A percentile compares a stretch with the other conserved stretches of the same genome.
phyloP scores from a whole-genome alignment of 306 rosid genomes.

The Betula pendula region DNA sequence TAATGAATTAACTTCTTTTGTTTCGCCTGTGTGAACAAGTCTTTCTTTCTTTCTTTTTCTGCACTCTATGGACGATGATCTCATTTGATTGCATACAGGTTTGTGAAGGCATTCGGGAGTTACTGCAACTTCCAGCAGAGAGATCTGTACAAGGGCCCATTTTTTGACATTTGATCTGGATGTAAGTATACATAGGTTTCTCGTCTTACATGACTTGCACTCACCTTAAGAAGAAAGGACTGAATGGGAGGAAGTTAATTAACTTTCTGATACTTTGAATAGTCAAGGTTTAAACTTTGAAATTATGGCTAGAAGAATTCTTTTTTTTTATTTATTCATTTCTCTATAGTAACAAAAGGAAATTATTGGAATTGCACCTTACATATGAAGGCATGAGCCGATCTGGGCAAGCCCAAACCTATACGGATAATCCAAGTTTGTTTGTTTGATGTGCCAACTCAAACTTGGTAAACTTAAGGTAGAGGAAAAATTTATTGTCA shows the following conservation, averaged over 20 bases:
- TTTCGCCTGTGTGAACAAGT: background rate
- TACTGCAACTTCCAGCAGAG: constrained; percentile 84
- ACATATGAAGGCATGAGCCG: background rate
- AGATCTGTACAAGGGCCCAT: constrained; percentile 42
- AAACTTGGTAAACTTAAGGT: too few relatives aligned
- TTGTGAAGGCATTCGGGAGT: constrained; percentile 76
- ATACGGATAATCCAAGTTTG: too few relatives aligned
- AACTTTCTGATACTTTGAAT: background rate
- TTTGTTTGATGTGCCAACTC: too few relatives aligned
- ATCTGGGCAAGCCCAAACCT: background rate
- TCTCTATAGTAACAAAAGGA: background rate
- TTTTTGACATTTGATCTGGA: constrained; percentile 37
- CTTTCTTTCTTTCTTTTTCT: background rate
- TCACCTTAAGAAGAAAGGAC: background rate
- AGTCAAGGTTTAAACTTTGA: background rate
- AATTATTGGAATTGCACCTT: background rate
- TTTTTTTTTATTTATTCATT: too few relatives aligned
- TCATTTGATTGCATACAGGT: constrained; percentile 54
- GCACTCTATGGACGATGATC: constrained; percentile 4
- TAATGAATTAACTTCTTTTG: background rate
- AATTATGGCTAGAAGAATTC: too few relatives aligned
- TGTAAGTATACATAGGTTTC: background rate
- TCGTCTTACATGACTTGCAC: background rate
- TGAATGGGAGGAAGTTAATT: constrained; percentile 13
- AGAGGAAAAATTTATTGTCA: too few relatives aligned